phyloP scores from a whole-genome alignment of 148 eudicot species.

The Cornus florida region DNA sequence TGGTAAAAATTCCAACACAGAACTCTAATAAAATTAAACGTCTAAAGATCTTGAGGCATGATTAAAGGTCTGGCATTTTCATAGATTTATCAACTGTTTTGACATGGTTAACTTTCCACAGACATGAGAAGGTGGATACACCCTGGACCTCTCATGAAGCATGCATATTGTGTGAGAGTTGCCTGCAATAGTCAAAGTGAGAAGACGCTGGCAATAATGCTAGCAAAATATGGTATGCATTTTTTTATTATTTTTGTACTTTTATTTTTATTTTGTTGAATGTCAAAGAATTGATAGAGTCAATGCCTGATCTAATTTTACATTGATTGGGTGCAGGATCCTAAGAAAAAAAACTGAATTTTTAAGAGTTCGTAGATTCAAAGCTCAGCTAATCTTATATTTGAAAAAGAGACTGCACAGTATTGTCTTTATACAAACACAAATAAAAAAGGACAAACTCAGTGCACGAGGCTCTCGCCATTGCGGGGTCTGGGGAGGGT shows the following conservation, averaged over 20 bases:
- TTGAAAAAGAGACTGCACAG: background rate
- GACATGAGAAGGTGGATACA: background rate
- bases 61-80: background rate
- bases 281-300: background rate
- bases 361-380: background rate
- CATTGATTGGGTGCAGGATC: too few species aligned
- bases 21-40: background rate
- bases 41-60: background rate
- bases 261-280: too few species aligned
- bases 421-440: background rate
- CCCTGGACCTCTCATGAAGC: background rate
- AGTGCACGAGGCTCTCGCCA: too few species aligned
- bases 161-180: background rate
- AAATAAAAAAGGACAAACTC: too few species aligned
- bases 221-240: background rate
- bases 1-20: background rate
- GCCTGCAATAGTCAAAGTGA: background rate
- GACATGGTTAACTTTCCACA: background rate
- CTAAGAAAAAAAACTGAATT: too few species aligned
- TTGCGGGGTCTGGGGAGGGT: too few species aligned
- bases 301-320: background rate
- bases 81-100: background rate
- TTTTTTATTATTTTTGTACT: too few species aligned
- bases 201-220: background rate
- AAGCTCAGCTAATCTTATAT: too few species aligned